Evolutionary conservation across 1,139 yeast species (phyloP).

Genomic region (Magnusiomyces tetraspermus): DNA sequence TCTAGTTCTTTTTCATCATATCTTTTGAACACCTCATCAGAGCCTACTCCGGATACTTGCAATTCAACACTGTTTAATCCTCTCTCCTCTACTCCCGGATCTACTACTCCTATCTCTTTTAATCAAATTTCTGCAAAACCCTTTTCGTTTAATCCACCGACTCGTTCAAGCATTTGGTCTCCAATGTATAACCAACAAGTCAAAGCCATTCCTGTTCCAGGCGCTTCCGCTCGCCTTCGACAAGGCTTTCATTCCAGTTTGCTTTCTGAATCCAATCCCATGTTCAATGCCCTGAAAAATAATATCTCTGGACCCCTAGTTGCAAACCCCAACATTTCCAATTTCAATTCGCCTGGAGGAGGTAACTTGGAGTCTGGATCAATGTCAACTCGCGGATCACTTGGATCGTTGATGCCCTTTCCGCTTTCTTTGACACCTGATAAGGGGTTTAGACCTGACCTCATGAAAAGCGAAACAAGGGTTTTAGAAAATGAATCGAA

Average conservation of each 20-base stretch:
- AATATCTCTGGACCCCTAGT: background rate
- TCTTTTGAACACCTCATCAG: too few relatives aligned
- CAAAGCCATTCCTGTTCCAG: background rate
- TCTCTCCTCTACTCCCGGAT: too few relatives aligned
- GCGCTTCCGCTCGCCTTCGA: too few relatives aligned
- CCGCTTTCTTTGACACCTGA: background rate
- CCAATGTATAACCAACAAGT: background rate
- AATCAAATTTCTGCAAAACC: background rate
- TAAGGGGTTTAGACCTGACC: too few relatives aligned
- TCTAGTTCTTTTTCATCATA: too few relatives aligned
- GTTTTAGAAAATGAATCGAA: background rate
- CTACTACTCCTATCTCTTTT: too few relatives aligned
- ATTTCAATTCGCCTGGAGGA: background rate
- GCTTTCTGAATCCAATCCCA: too few relatives aligned
- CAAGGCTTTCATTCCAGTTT: too few relatives aligned
- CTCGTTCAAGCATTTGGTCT: background rate
- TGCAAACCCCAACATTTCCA: background rate
- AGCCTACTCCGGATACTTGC: too few relatives aligned
- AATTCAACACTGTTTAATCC: too few relatives aligned
- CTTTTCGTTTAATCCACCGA: background rate
- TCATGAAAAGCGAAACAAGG: too few relatives aligned
- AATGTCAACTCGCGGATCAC: background rate
- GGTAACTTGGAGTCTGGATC: background rate
- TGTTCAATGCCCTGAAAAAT: too few relatives aligned
- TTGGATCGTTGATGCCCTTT: background rate